phyloP scores from a whole-genome alignment of 495 filamentous ascomycete species.

The Hyaloscypha bicolor region DNA sequence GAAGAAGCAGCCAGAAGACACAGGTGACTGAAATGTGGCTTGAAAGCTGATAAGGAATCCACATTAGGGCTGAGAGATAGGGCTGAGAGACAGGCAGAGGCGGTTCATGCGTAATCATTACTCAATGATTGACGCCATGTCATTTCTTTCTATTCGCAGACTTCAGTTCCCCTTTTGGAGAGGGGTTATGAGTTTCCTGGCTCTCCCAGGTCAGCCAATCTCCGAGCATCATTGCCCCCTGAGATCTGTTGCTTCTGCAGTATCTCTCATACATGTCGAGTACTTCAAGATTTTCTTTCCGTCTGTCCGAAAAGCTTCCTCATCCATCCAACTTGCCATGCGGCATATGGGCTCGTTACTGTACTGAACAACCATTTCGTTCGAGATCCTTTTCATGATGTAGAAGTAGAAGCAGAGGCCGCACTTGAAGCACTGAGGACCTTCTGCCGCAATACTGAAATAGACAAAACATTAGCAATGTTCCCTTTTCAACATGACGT shows the following conservation, averaged over 20 bases:
- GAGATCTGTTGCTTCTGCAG: not conserved
- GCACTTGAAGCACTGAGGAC: conserved; percentile 38
- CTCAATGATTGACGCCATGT: not conserved
- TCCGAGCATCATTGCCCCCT: not conserved
- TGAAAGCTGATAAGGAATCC: not conserved
- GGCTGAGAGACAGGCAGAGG: not conserved
- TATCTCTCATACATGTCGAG: not conserved
- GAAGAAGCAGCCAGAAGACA: too few species aligned
- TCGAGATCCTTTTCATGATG: conserved; percentile 20
- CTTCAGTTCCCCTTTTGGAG: not conserved
- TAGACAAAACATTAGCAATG: conserved; percentile 15
- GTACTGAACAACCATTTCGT: conserved; percentile 4
- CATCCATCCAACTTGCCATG: not conserved
- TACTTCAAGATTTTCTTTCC: not conserved
- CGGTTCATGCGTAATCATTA: not conserved
- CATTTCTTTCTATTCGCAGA: not conserved
- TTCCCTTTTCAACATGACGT: not conserved
- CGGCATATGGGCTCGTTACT: not conserved
- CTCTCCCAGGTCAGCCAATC: not conserved
- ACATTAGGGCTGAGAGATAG: too few species aligned
- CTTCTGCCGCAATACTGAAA: conserved; percentile 58
- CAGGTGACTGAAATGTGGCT: too few species aligned
- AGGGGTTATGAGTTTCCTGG: not conserved
- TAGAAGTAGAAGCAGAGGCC: conserved; percentile 26
- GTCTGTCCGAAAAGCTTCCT: not conserved